A percentile compares a stretch with the other conserved stretches of the same genome.
These are phyloP conservation scores for Tremella mesenterica DNA, from an alignment of 768 basidiomycete species.

Conservation along the genomic window DNA sequence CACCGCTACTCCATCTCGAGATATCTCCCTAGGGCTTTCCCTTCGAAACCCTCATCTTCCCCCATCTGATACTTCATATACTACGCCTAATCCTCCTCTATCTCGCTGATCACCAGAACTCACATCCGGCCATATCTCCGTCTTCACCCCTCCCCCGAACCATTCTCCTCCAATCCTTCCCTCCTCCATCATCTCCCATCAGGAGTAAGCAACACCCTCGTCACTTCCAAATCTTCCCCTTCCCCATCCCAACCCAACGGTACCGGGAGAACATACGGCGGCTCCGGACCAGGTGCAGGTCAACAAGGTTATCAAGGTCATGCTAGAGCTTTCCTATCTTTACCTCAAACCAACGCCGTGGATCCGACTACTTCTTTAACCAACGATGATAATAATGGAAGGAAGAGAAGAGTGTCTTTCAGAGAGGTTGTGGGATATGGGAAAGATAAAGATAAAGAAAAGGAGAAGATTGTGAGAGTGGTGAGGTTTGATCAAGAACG, in stretches of 20 bases:
- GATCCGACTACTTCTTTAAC: slow-evolving; percentile 19
- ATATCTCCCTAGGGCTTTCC: too few relatives aligned
- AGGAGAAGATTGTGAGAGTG: too few relatives aligned
- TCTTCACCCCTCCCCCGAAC: slow-evolving; percentile 29
- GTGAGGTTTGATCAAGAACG: too few relatives aligned
- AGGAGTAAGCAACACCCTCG: slow-evolving; percentile 11
- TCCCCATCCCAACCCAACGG: slow-evolving; percentile 1
- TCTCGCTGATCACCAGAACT: slow-evolving; percentile 20
- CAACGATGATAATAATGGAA: not conserved
- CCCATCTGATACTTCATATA: too few relatives aligned
- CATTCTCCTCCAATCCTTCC: slow-evolving; percentile 42
- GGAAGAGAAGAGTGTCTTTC: too few relatives aligned
- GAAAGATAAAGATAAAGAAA: too few relatives aligned
- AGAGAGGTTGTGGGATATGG: too few relatives aligned
- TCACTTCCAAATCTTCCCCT: slow-evolving; percentile 1
- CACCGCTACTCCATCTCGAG: too few relatives aligned
- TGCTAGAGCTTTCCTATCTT: slow-evolving; percentile 32
- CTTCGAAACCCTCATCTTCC: too few relatives aligned
- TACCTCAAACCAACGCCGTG: slow-evolving; percentile 22
- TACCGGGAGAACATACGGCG: slow-evolving; percentile 27
- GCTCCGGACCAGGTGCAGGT: not conserved
- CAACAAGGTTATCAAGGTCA: slow-evolving; percentile 20
- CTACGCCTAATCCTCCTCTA: too few relatives aligned
- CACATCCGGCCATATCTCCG: slow-evolving; percentile 43
- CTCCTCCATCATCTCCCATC: slow-evolving; percentile 36